phyloP scores from a whole-genome alignment of 371 early-diverging fungal species.

The Lichtheimia ramosa region DNA sequence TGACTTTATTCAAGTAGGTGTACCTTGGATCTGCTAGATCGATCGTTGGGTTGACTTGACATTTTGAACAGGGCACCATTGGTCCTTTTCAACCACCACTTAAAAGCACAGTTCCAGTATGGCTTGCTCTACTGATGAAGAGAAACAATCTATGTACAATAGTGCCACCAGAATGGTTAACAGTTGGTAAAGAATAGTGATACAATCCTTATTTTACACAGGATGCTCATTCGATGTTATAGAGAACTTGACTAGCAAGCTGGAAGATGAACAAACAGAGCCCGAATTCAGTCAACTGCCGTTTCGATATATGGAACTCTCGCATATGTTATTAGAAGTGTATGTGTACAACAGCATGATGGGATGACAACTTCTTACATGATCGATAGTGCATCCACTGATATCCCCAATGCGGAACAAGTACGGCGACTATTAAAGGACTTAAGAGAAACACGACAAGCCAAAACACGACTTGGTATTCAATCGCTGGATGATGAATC shows the following conservation, averaged over 20 bases:
- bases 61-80: constrained; percentile 53
- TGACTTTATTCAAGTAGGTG: constrained; percentile 64
- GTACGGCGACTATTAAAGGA: constrained; percentile 78
- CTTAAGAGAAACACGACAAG: constrained; percentile 80
- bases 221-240: constrained; percentile 5
- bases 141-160: constrained; percentile 78
- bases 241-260: constrained; percentile 56
- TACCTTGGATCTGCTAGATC: background rate
- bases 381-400: constrained; percentile 69
- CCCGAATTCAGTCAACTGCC: constrained; percentile 76
- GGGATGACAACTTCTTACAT: background rate
- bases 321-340: constrained; percentile 74
- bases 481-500: constrained; percentile 62
- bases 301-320: constrained; percentile 80
- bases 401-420: constrained; percentile 71
- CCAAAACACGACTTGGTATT: constrained; percentile 78
- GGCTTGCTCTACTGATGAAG: constrained; percentile 88
- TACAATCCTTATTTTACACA: background rate
- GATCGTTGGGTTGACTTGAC: background rate
- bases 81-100: constrained; percentile 82
- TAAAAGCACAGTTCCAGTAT: constrained; percentile 73
- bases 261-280: constrained; percentile 60
- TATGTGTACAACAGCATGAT: constrained; percentile 25
- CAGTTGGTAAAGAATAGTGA: constrained; percentile 14
- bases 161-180: constrained; percentile 85